A percentile compares a stretch with the other conserved stretches of the same genome.
These are phyloP conservation scores for Triglochin maritima DNA, from an alignment of 106 monocot species.

Conservation along the genomic window DNA sequence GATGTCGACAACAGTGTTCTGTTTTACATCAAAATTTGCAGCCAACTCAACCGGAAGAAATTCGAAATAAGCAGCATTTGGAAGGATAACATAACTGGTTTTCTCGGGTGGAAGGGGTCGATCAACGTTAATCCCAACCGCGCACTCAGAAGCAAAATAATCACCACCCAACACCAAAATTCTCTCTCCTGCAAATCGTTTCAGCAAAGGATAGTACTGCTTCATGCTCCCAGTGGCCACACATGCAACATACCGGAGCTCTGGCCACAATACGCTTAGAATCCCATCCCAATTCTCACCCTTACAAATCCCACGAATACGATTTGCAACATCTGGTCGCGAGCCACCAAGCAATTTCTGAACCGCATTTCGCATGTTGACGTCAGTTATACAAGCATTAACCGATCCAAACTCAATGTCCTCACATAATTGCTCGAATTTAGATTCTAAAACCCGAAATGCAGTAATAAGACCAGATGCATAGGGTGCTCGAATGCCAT, in stretches of 20 bases:
- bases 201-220: constrained; percentile 25
- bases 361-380: constrained; percentile 12
- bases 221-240: constrained; percentile 34
- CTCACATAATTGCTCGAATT: constrained; percentile 22
- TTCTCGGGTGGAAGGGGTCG: constrained; percentile 9
- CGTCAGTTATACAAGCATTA: constrained; percentile 10
- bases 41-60: constrained; percentile 22
- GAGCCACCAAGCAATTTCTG: constrained; percentile 14
- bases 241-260: constrained; percentile 15
- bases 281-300: constrained; percentile 20
- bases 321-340: constrained; percentile 9
- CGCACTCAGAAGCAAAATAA: constrained; percentile 33
- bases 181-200: constrained; percentile 27
- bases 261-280: constrained; percentile 19
- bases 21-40: not conserved
- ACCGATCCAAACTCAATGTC: constrained; percentile 19
- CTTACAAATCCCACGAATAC: constrained; percentile 5
- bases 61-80: constrained; percentile 31
- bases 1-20: constrained; percentile 21
- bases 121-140: constrained; percentile 23
- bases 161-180: constrained; percentile 26
- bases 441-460: constrained; percentile 21
- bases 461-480: constrained; percentile 20
- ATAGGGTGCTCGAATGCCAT: constrained; percentile 24
- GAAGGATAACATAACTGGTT: constrained; percentile 23